Conservation (phyloP, 1,284 basidiomycete species). For the Athelia psychrophila region DNA sequence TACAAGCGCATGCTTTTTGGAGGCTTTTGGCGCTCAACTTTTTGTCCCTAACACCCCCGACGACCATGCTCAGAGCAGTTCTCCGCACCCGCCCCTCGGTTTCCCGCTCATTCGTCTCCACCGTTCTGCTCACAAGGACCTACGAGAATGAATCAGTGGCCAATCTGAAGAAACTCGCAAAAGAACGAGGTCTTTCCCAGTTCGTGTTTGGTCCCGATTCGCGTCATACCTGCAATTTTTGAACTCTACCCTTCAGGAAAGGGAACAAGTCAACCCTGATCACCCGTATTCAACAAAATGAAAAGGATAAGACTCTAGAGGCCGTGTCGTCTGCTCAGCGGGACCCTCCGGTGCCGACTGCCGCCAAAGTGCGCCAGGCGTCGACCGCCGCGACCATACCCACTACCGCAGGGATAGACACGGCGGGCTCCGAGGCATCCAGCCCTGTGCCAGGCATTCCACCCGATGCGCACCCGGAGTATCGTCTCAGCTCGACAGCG, state of each 20-base stretch:
- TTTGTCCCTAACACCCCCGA: not conserved
- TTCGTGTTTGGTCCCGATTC: conserved; percentile 31
- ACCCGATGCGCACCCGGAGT: conserved; percentile 19
- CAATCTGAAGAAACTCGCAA: conserved; percentile 64
- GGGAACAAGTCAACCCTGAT: conserved; percentile 61
- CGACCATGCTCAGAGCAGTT: conserved; percentile 34
- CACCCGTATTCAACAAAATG: conserved; percentile 50
- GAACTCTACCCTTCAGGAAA: conserved; percentile 34
- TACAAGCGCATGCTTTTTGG: too few relatives aligned
- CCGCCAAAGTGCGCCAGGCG: conserved; percentile 11
- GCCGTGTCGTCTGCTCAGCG: conserved; percentile 12
- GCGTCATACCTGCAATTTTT: conserved; percentile 6
- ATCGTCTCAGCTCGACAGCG: conserved; percentile 14
- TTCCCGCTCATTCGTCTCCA: conserved; percentile 51
- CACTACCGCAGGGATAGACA: not conserved
- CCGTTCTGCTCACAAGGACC: conserved; percentile 61
- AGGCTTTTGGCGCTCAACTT: too few relatives aligned
- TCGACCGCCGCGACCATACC: conserved; percentile 12
- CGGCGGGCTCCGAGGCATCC: not conserved
- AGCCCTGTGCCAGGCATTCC: conserved; percentile 33
- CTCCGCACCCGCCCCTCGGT: conserved; percentile 18
- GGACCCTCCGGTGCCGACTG: conserved; percentile 16
- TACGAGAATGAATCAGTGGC: conserved; percentile 63
- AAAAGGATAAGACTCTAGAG: conserved; percentile 25
- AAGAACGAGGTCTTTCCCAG: conserved; percentile 60